Evolutionary conservation across 1,139 yeast genomes (phyloP).

Genomic region (Spathaspora sp.): DNA sequence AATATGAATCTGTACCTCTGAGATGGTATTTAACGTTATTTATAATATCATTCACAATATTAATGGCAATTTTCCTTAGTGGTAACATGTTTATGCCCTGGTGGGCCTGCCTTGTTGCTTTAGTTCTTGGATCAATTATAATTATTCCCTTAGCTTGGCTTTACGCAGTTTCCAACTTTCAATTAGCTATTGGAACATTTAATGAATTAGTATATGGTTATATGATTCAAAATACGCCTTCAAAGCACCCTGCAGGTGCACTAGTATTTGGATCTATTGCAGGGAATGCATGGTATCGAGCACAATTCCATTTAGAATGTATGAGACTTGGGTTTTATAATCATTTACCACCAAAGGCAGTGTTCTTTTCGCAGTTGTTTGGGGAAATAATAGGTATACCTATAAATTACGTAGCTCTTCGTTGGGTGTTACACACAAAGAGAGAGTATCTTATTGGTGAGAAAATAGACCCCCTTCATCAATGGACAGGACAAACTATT

Average conservation of each 20-base stretch:
- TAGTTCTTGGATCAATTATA: conserved; percentile 41
- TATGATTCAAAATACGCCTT: conserved; percentile 32
- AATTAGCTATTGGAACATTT: conserved; percentile 51
- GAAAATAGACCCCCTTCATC: conserved; percentile 44
- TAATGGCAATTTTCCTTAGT: conserved; percentile 32
- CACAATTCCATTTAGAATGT: conserved; percentile 49
- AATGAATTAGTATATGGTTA: conserved; percentile 50
- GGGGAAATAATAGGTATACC: conserved; percentile 55
- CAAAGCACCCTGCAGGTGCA: conserved; percentile 48
- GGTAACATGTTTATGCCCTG: conserved; percentile 50
- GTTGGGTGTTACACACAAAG: conserved; percentile 45
- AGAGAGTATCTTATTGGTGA: conserved; percentile 38
- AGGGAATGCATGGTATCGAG: conserved; percentile 55
- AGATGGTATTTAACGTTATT: conserved; percentile 42
- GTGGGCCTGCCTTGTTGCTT: conserved; percentile 48
- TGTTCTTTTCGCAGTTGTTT: conserved; percentile 48
- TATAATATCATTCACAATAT: conserved; percentile 28
- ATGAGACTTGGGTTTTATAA: conserved; percentile 50
- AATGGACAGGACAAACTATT: conserved; percentile 52
- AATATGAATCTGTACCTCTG: conserved; percentile 40
- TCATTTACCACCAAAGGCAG: conserved; percentile 46
- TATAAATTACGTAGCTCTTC: conserved; percentile 44
- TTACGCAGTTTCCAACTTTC: conserved; percentile 52
- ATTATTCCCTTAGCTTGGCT: conserved; percentile 52
- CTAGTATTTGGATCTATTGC: conserved; percentile 50